phyloP scores from a whole-genome alignment of 257 asterid genomes.

The Ligustrum vulgare region DNA sequence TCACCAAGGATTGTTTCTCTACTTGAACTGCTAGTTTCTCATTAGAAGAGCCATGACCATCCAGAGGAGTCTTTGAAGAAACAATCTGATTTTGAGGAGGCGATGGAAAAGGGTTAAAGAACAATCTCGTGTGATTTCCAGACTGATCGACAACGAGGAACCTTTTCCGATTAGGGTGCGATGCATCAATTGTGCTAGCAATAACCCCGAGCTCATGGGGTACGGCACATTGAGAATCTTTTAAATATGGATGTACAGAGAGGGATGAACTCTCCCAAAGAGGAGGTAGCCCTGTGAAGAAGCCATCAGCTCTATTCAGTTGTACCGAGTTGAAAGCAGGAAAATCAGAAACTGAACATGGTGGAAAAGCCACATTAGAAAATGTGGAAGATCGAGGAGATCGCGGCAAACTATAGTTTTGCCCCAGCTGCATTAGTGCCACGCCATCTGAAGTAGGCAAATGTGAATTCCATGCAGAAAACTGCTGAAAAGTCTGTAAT shows the following conservation, averaged over 20 bases:
- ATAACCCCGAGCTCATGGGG: constrained; percentile 31
- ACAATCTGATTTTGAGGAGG: constrained; percentile 29
- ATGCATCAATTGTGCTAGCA: constrained; percentile 30
- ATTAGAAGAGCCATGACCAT: constrained; percentile 13
- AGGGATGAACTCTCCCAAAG: constrained; percentile 20
- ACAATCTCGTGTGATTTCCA: constrained; percentile 52
- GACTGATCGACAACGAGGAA: constrained; percentile 72
- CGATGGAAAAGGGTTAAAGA: constrained; percentile 40
- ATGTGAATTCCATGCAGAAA: constrained; percentile 40
- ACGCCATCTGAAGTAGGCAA: constrained; percentile 33
- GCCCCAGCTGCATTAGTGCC: constrained; percentile 38
- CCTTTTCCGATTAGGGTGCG: constrained; percentile 30
- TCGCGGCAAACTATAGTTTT: constrained; percentile 35
- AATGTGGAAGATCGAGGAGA: constrained; percentile 31
- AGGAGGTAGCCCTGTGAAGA: constrained; percentile 19
- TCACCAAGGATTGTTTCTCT: constrained; percentile 26
- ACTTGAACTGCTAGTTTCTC: constrained; percentile 32
- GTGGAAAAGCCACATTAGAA: constrained; percentile 32
- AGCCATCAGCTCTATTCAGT: constrained; percentile 31
- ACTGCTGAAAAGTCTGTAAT: constrained; percentile 36
- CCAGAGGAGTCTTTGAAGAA: constrained; percentile 28
- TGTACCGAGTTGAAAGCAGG: constrained; percentile 30
- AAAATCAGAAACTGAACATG: constrained; percentile 22
- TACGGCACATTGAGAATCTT: constrained; percentile 28
- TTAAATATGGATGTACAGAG: constrained; percentile 19